Base-by-base conservation (phyloP, 768 basidiomycete genomes). In the Lyophyllum semitale region DNA sequence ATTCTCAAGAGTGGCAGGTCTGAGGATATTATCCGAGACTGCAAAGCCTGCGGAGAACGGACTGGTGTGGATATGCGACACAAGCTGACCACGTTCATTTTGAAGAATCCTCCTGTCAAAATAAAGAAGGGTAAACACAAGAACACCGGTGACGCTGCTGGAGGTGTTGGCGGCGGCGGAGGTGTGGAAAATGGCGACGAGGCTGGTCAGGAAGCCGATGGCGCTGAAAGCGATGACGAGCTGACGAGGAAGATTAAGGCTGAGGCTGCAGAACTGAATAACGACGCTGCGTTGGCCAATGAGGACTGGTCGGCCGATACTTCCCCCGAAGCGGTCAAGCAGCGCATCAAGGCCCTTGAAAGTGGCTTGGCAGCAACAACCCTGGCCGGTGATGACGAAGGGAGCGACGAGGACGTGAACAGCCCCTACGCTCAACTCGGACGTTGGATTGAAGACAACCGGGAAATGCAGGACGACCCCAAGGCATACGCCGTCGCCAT, bases 21-120 rank as follows among this genome's bases (percentile, higher is more conserved):
- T 54, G 97, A 98, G 64, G 84, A 90, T 61, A 94, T 98, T 68
- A 84, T 90, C 61, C 86, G 95, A 57, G 95, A 99, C 72, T 99
- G 97, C 83, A 98, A 98, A 75, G 97, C 97, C 25, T 99, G 97
- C 65, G 97, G 97, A 50, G 88, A 94, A 66, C 86, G 92, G 62
- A 95, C 91, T 45, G 85, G 79, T 38, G 82, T 98, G 61, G 95
- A 98, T 71, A 97, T 97, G 93, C 82, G 94, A 32, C 96, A 98
- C 78, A 97, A 95, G 73, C 83, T 99, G 57, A 89, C 88, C 40
- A 94, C 95, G 1, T 99, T 93, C 79, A 97, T 99, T 69, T 66
- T 98, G 66, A 97, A 95, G 79, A 99, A 99, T 71, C 97, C 97
- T 40, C 96, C 95, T 49, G 89, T 91, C 77, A 91, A 88, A 64